phyloP scores from a whole-genome alignment of 176 grass and related monocot species.

The Rhynchospora pubera region DNA sequence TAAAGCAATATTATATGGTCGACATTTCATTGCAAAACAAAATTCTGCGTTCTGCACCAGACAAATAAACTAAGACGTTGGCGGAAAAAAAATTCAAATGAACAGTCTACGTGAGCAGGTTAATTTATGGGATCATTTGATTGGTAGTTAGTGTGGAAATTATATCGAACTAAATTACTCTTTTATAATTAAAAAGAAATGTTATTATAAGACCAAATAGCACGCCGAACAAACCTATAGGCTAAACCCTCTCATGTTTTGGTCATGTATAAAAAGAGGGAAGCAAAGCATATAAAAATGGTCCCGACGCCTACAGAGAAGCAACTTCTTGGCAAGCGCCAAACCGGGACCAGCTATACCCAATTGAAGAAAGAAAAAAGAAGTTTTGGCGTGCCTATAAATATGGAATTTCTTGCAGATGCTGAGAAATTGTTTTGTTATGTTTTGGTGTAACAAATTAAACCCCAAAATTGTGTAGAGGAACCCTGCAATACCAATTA shows the following conservation, averaged over 20 bases:
- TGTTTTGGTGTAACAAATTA: background rate
- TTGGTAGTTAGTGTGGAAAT: no score
- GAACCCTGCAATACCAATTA: no score
- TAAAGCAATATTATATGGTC: no score
- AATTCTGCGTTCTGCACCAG: no score
- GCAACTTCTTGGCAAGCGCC: slow-evolving; percentile 19
- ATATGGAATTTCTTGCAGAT: background rate
- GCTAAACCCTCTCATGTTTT: background rate
- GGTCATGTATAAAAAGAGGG: background rate
- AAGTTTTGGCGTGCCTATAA: slow-evolving; percentile 7
- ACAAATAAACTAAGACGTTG: no score
- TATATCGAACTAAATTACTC: no score
- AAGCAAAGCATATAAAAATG: background rate
- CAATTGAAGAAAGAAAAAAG: slow-evolving; percentile 11
- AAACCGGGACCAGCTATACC: slow-evolving; percentile 15
- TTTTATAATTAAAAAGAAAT: no score
- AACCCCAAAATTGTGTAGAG: background rate
- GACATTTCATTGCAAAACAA: no score
- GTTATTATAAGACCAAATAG: background rate
- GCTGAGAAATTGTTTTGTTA: background rate
- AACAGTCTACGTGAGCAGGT: no score
- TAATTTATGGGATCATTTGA: no score
- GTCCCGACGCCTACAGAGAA: slow-evolving; percentile 9
- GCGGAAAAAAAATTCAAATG: no score
- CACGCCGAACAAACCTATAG: background rate